phyloP scores from a whole-genome alignment of 306 rosid genomes.

The Rubus parviflorus region DNA sequence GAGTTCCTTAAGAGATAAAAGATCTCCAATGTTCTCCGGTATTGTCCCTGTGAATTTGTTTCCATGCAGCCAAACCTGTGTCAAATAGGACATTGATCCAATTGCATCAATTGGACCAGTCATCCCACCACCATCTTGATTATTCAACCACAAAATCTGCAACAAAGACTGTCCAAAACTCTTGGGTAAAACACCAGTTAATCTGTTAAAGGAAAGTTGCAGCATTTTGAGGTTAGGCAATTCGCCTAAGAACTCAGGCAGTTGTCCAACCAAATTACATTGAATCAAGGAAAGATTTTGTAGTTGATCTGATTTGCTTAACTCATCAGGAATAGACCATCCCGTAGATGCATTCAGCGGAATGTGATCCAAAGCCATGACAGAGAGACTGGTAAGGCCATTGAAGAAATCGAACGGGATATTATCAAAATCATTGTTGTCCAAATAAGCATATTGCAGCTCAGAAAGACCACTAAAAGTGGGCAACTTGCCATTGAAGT shows the following conservation, averaged over 20 bases:
- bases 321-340: slow-evolving; percentile 67
- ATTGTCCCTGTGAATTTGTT: slow-evolving; percentile 65
- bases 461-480: slow-evolving; percentile 69
- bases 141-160: slow-evolving; percentile 79
- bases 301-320: slow-evolving; percentile 55
- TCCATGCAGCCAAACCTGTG: slow-evolving; percentile 81
- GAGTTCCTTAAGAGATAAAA: slow-evolving; percentile 62
- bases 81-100: slow-evolving; percentile 57
- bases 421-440: slow-evolving; percentile 63
- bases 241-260: slow-evolving; percentile 66
- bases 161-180: slow-evolving; percentile 58
- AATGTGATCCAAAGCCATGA: slow-evolving; percentile 65
- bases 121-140: slow-evolving; percentile 63
- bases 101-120: slow-evolving; percentile 59
- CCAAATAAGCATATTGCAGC: slow-evolving; percentile 71
- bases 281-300: slow-evolving; percentile 57
- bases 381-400: slow-evolving; percentile 54
- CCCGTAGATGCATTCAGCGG: slow-evolving; percentile 58
- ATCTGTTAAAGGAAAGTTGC: slow-evolving; percentile 58
- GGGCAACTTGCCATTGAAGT: slow-evolving; percentile 60
- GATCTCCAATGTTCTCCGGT: slow-evolving; percentile 59
- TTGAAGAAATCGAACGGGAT: slow-evolving; percentile 68
- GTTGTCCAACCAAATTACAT: slow-evolving; percentile 62
- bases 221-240: slow-evolving; percentile 57
- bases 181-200: slow-evolving; percentile 53